Conservation (phyloP, 1,284 basidiomycete species). For the Hortiboletus rubellus region DNA sequence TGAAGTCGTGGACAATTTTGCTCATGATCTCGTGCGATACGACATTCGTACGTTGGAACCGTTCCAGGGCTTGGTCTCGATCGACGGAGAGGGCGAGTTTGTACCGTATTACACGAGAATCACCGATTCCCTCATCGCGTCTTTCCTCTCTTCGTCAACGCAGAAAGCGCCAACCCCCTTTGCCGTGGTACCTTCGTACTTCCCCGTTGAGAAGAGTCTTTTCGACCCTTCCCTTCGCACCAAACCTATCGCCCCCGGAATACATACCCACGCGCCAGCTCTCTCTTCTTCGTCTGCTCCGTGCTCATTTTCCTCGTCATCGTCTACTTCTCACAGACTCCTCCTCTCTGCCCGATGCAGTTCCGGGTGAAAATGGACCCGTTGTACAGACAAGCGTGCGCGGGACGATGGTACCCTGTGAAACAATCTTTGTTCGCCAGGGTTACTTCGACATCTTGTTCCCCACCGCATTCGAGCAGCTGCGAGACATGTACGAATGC, state of each 20-base stretch:
- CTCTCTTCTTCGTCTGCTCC: slow-evolving; percentile 81
- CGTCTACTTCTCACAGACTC: slow-evolving; percentile 94
- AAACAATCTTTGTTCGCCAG: slow-evolving; percentile 89
- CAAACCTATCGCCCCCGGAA: slow-evolving; percentile 89
- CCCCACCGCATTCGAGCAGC: slow-evolving; percentile 87
- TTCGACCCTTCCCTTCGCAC: slow-evolving; percentile 77
- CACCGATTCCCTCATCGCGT: slow-evolving; percentile 79
- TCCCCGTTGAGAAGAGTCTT: slow-evolving; percentile 62
- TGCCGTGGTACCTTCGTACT: slow-evolving; percentile 59
- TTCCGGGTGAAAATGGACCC: slow-evolving; percentile 84
- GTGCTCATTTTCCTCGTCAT: slow-evolving; percentile 86
- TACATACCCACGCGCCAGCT: slow-evolving; percentile 95
- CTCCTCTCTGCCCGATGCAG: slow-evolving; percentile 81
- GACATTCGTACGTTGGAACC: slow-evolving; percentile 77
- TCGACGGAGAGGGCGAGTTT: slow-evolving; percentile 86
- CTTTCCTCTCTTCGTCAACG: slow-evolving; percentile 67
- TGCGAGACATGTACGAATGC: slow-evolving; percentile 87
- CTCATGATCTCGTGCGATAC: slow-evolving; percentile 95
- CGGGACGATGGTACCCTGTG: slow-evolving; percentile 84
- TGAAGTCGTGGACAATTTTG: slow-evolving; percentile 98
- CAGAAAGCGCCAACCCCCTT: slow-evolving; percentile 54
- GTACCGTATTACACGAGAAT: slow-evolving; percentile 83
- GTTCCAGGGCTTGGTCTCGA: slow-evolving; percentile 81
- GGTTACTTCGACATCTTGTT: slow-evolving; percentile 99
- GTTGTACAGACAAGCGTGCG: slow-evolving; percentile 96